These are phyloP conservation scores for Escovopsis sp. DNA, from an alignment of 2,329 filamentous ascomycete genomes.

Conservation along the genomic window DNA sequence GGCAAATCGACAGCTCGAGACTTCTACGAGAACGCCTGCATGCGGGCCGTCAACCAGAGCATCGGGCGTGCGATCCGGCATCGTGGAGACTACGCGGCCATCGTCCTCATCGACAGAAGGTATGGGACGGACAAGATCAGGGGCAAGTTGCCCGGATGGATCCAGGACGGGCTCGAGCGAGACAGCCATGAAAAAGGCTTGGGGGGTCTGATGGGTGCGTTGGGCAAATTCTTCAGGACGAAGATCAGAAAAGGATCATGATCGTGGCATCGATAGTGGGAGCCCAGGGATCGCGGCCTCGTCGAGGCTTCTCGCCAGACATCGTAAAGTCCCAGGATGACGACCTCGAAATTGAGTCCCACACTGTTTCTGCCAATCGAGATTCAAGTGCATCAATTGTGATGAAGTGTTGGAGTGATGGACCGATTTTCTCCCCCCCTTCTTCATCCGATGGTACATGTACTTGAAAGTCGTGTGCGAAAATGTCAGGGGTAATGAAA, in stretches of 20 bases:
- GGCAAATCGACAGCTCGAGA: conserved; percentile 50
- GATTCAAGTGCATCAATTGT: too few species aligned
- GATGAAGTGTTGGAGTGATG: too few species aligned
- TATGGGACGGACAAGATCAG: conserved; percentile 62
- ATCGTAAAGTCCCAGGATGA: too few species aligned
- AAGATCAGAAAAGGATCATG: conserved; percentile 19
- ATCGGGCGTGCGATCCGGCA: conserved; percentile 88
- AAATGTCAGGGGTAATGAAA: too few species aligned
- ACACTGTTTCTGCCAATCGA: too few species aligned
- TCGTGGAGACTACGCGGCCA: conserved; percentile 74
- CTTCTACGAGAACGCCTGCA: conserved; percentile 88
- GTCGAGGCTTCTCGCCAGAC: too few species aligned
- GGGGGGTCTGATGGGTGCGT: conserved; percentile 40
- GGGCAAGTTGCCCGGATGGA: conserved; percentile 78
- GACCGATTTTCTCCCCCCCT: too few species aligned
- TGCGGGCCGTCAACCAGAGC: conserved; percentile 94
- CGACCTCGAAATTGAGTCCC: too few species aligned
- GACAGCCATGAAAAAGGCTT: conserved; percentile 35
- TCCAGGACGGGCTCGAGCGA: conserved; percentile 49
- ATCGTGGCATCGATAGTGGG: not conserved
- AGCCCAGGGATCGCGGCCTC: too few species aligned
- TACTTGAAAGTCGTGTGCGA: too few species aligned
- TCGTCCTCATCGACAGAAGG: conserved; percentile 68
- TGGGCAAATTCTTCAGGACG: conserved; percentile 42
- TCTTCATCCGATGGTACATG: too few species aligned